Conservation (phyloP, 1,284 basidiomycete genomes). For the Tremellales sp. region DNA sequence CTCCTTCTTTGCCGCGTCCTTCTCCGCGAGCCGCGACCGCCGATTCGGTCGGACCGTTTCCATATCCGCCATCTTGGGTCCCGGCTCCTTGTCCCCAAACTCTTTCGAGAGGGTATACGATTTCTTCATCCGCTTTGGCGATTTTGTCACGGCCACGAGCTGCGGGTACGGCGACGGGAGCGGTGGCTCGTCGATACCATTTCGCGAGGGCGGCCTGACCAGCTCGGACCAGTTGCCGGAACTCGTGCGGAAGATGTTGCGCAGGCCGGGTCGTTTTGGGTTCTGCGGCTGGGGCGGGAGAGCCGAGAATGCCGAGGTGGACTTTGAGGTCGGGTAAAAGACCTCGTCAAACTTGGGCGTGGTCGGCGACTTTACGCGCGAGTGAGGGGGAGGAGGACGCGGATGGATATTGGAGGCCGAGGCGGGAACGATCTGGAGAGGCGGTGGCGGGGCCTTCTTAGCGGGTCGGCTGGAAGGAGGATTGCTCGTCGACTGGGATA, state of each 20-base stretch:
- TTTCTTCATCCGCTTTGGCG: no score
- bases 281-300: constrained; percentile 4
- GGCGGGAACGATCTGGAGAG: neutral
- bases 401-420: neutral
- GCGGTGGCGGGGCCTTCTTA: neutral
- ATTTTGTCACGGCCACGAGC: no score
- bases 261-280: constrained; percentile 29
- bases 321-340: constrained; percentile 9
- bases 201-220: constrained; percentile 9
- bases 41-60: no score
- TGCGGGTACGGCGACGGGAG: no score
- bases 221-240: constrained; percentile 44
- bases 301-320: constrained; percentile 16
- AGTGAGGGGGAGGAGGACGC: constrained; percentile 14
- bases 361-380: neutral
- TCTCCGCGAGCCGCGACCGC: no score
- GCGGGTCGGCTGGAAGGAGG: neutral
- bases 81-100: no score
- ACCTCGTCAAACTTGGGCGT: constrained; percentile 4
- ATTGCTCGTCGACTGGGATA: no score
- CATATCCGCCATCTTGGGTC: no score
- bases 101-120: no score
- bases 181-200: no score
- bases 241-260: constrained; percentile 36
- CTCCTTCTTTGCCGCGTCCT: constrained; percentile 6